Base-by-base conservation (phyloP, 2,329 filamentous ascomycete species). In the Aspergillus fijiensis region DNA sequence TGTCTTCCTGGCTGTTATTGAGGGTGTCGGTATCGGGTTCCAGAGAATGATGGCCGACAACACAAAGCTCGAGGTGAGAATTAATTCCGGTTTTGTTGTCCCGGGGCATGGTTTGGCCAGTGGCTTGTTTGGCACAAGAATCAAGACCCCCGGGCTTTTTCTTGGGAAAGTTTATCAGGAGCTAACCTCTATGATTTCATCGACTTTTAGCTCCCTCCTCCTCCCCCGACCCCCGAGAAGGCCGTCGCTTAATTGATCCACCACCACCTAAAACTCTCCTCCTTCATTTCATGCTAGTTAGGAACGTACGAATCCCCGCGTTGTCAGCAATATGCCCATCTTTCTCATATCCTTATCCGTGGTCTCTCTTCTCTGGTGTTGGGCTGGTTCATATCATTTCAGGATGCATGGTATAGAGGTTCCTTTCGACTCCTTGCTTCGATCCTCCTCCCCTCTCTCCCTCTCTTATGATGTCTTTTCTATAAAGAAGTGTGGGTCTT, bases 21-120 rank as follows among this genome's bases (percentile, higher is more conserved):
- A 99, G 79, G 94, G 95, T 70, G 95, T 98, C 58, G 94, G 94
- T 70, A 98, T 99, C 73, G 93, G 91, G 9, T 94, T 97, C 81
- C 90, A 92, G 77, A 89, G 93, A 77, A 92, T 96, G 89, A 90
- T 96, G 85, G 91, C 93, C 39, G 90, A 92, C 65, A 89, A 89
- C 76, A 96, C 92, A 65, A 89, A 89, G 80, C 81, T 96, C 69
- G 92, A 96, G 80, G 87, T 89, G 70, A 68, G 80, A 33, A 33
- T 57, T 19, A 33, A 33, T 31, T 5, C 2, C 48, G 31, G 23
- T 35, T 31, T 10, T 6, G 10, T 55, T 27, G 25, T 35, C 31
- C 23, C 23, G 35, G 45, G 50, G 50, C 45, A 5, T 25, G 10
- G 23, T 47, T 9, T 47, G 14, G 33, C n/a, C 11, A 29, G 29